phyloP scores from a whole-genome alignment of 2,329 filamentous ascomycete species.

The Fusarium sp. region DNA sequence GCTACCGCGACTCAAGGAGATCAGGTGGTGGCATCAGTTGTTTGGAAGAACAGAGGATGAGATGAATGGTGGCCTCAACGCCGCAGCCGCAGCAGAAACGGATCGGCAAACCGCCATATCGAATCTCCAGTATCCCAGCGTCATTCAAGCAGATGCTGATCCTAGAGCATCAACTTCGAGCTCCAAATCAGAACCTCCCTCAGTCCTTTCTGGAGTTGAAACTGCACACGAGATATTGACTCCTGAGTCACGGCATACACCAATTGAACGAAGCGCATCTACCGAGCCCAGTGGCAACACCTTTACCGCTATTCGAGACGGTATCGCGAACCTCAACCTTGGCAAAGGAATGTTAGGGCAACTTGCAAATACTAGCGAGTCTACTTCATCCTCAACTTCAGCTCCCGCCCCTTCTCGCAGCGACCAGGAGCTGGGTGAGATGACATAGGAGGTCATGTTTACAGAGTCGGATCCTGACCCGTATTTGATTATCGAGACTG shows the following conservation, averaged over 20 bases:
- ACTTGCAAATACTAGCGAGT: constrained; percentile 47
- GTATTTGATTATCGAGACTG: constrained; percentile 53
- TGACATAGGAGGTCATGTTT: constrained; percentile 61
- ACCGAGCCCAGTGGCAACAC: constrained; percentile 59
- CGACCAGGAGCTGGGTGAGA: constrained; percentile 61
- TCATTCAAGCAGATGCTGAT: constrained; percentile 47
- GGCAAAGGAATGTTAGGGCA: constrained; percentile 61
- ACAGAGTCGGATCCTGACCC: constrained; percentile 49
- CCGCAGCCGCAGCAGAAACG: constrained; percentile 65
- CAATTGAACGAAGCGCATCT: constrained; percentile 61
- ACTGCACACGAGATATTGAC: constrained; percentile 67
- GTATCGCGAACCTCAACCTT: constrained; percentile 62
- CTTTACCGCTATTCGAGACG: constrained; percentile 62
- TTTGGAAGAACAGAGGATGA: constrained; percentile 91
- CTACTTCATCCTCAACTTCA: constrained; percentile 38
- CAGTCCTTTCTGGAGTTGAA: constrained; percentile 71
- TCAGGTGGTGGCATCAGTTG: constrained; percentile 93
- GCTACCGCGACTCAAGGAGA: constrained; percentile 80
- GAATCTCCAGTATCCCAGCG: constrained; percentile 50
- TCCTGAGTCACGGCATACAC: constrained; percentile 53
- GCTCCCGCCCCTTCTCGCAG: constrained; percentile 45
- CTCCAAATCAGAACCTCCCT: constrained; percentile 60
- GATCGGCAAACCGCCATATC: constrained; percentile 56
- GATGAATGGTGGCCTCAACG: constrained; percentile 82
- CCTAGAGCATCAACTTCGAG: constrained; percentile 50